phyloP scores from a whole-genome alignment of 2,329 filamentous ascomycete species.

The Moelleriella libera region DNA sequence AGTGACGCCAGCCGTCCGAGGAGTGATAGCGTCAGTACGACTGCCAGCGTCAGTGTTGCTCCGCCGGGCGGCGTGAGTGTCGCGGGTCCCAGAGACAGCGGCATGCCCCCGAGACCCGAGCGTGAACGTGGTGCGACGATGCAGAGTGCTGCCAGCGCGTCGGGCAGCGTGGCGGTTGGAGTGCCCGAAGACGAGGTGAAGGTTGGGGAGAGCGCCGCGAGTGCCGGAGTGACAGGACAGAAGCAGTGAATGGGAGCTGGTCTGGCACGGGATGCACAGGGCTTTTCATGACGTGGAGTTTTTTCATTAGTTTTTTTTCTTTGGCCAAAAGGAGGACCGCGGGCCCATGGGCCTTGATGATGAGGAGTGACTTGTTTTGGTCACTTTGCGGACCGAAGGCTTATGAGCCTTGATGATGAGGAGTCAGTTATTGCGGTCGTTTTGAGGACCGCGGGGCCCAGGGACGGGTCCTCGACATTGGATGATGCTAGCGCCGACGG shows the following conservation, averaged over 20 bases:
- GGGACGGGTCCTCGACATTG: too few species aligned
- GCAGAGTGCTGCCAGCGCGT: constrained; percentile 30
- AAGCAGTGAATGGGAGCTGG: background rate
- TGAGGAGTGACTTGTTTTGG: too few species aligned
- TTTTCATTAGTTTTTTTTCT: too few species aligned
- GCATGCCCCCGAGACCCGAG: constrained; percentile 15
- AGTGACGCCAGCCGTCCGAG: constrained; percentile 31
- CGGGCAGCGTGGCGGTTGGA: constrained; percentile 32
- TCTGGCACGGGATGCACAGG: too few species aligned
- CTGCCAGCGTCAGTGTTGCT: constrained; percentile 30
- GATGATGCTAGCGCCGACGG: too few species aligned
- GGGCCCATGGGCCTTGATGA: too few species aligned
- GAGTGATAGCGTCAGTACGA: constrained; percentile 40
- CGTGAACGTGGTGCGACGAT: constrained; percentile 27
- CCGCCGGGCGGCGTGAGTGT: constrained; percentile 25
- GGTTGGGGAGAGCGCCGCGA: constrained; percentile 49
- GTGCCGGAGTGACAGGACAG: constrained; percentile 15
- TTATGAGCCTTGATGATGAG: too few species aligned
- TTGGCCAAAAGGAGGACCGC: too few species aligned
- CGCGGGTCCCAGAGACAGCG: constrained; percentile 28
- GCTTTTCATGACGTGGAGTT: too few species aligned
- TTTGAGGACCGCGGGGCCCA: too few species aligned
- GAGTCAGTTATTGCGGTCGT: too few species aligned
- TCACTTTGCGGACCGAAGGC: too few species aligned
- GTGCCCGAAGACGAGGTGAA: constrained; percentile 45